Percentiles rank a stretch among this genome's conserved stretches.
Conservation (phyloP, 805 yeast species). For the Lipomyces yamadae region DNA sequence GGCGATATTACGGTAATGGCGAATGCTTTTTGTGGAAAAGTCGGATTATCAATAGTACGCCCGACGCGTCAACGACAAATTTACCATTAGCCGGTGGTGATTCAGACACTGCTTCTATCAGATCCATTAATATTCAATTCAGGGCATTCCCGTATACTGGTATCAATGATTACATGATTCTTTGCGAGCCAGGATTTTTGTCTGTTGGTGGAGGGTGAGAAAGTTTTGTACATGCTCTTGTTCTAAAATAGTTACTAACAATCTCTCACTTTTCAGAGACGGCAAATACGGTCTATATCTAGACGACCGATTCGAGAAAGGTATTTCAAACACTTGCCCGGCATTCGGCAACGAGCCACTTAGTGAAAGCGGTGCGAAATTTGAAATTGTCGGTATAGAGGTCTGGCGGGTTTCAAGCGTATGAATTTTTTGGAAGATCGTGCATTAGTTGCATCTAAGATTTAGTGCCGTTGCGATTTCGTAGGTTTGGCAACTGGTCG, state of each 20-base stretch:
- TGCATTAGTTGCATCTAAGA: not conserved
- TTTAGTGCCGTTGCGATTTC: not conserved
- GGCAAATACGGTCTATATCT: constrained; percentile 93
- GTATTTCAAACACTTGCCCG: constrained; percentile 76
- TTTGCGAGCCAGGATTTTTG: constrained; percentile 75
- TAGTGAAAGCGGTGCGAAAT: constrained; percentile 63
- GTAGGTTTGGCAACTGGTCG: not conserved
- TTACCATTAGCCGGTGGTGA: constrained; percentile 51
- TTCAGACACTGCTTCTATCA: constrained; percentile 22
- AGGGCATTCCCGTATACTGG: constrained; percentile 89
- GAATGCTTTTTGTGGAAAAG: constrained; percentile 90
- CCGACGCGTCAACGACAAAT: constrained; percentile 88
- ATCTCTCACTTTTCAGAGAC: constrained; percentile 44
- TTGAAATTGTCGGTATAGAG: constrained; percentile 76
- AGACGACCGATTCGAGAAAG: constrained; percentile 71
- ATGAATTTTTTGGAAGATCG: not conserved
- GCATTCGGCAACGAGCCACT: constrained; percentile 91
- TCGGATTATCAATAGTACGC: constrained; percentile 68
- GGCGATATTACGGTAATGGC: constrained; percentile 87
- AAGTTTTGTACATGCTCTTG: not conserved
- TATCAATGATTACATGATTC: constrained; percentile 79
- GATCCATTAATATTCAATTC: constrained; percentile 52
- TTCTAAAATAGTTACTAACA: not conserved
- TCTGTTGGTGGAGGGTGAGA: constrained; percentile 80
- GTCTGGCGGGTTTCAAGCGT: constrained; percentile 69